Conservation (phyloP, 495 filamentous ascomycete species). For the Podospora pseudoanserina region DNA sequence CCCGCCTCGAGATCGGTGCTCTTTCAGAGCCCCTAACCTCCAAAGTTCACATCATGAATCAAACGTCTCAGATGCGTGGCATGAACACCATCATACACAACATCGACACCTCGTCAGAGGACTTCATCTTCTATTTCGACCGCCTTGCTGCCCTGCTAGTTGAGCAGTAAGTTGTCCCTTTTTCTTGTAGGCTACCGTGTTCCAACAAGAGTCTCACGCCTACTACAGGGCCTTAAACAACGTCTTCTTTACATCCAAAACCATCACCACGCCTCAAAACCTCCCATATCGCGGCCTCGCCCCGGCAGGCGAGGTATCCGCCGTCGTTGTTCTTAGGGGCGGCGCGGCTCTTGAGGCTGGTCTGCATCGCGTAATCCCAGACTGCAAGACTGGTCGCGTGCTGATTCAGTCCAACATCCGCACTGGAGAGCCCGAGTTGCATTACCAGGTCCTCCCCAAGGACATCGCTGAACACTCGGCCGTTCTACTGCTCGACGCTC, state of each 20-base stretch:
- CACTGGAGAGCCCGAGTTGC: constrained; percentile 86
- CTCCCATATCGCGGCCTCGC: constrained; percentile 64
- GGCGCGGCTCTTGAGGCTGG: constrained; percentile 85
- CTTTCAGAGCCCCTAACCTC: constrained; percentile 67
- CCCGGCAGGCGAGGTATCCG: constrained; percentile 67
- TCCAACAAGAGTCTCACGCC: neutral
- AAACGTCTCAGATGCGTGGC: constrained; percentile 72
- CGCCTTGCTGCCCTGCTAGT: constrained; percentile 78
- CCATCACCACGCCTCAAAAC: constrained; percentile 66
- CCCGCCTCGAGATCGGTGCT: constrained; percentile 63
- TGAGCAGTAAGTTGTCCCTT: constrained; percentile 54
- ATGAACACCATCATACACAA: constrained; percentile 91
- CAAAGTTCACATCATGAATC: constrained; percentile 65
- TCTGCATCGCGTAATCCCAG: constrained; percentile 81
- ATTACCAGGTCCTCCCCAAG: constrained; percentile 73
- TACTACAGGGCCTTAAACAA: constrained; percentile 54
- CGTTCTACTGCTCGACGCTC: constrained; percentile 84
- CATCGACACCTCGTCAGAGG: constrained; percentile 72
- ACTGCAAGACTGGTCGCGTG: constrained; percentile 82
- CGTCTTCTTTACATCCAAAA: constrained; percentile 56
- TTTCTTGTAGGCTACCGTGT: neutral
- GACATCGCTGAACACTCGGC: constrained; percentile 67
- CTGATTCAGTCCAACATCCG: constrained; percentile 84
- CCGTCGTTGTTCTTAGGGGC: constrained; percentile 83
- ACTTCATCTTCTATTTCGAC: constrained; percentile 97